Evolutionary conservation across 2,329 filamentous ascomycete genomes (phyloP).

Genomic region (Neonectria punicea): DNA sequence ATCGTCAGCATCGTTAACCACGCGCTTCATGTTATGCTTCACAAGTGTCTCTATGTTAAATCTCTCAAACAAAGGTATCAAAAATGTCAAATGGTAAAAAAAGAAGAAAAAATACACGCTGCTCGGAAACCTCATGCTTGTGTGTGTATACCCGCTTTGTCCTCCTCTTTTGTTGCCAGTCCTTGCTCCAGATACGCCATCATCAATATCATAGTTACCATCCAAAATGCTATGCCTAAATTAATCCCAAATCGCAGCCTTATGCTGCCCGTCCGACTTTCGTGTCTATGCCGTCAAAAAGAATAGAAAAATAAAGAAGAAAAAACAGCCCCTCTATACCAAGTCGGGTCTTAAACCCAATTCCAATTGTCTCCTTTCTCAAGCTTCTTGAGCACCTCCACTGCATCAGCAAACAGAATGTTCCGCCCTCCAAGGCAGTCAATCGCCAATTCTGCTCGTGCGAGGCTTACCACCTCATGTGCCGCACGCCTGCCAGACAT

Average conservation of each 20-base stretch:
- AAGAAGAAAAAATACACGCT: not conserved
- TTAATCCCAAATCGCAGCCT: constrained; percentile 6
- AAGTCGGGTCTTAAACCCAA: constrained; percentile 22
- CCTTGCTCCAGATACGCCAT: constrained; percentile 23
- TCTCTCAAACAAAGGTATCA: constrained; percentile 7
- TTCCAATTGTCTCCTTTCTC: constrained; percentile 56
- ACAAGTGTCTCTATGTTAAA: constrained; percentile 2
- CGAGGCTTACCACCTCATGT: constrained; percentile 59
- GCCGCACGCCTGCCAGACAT: constrained; percentile 55
- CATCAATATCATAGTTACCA: constrained; percentile 11
- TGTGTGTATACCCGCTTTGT: not conserved
- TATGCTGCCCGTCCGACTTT: not conserved
- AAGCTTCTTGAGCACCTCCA: constrained; percentile 62
- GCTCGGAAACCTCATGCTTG: not conserved
- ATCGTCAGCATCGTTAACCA: not conserved
- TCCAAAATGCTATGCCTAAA: not conserved
- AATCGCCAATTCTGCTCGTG: constrained; percentile 56
- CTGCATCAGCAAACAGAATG: constrained; percentile 63
- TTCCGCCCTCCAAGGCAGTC: constrained; percentile 62
- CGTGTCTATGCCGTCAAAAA: not conserved
- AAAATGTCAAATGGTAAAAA: not conserved
- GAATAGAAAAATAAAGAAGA: not conserved
- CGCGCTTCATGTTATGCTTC: constrained; percentile 3
- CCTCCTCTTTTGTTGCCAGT: constrained; percentile 24
- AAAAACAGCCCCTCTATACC: constrained; percentile 8